Evolutionary conservation across 2,329 filamentous ascomycete genomes (phyloP).

Genomic region (Rhinocladiella mackenziei): DNA sequence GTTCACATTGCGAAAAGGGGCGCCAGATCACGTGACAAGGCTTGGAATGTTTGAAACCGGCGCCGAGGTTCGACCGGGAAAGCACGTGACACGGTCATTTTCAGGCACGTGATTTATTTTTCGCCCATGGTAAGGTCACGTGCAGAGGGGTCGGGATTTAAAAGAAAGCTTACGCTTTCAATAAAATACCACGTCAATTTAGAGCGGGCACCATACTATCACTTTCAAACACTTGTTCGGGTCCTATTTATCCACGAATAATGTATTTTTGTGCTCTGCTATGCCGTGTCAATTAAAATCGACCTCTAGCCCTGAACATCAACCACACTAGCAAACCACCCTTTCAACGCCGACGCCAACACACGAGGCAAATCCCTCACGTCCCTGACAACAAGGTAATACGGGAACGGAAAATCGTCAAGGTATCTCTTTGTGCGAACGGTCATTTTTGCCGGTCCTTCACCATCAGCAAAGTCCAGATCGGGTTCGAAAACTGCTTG

Average conservation of each 20-base stretch:
- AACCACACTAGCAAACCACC: constrained; percentile 83
- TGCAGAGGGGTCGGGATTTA: too few species aligned
- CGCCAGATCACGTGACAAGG: too few species aligned
- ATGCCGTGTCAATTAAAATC: background rate
- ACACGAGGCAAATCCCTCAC: constrained; percentile 86
- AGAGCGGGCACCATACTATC: too few species aligned
- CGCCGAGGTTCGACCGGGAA: too few species aligned
- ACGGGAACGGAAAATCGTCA: constrained; percentile 93
- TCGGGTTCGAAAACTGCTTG: constrained; percentile 77
- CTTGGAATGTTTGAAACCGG: too few species aligned
- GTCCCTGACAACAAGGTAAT: constrained; percentile 91
- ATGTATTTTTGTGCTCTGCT: background rate
- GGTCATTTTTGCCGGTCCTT: constrained; percentile 55
- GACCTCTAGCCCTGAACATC: constrained; percentile 14
- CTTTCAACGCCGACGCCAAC: constrained; percentile 79
- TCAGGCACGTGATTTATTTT: too few species aligned
- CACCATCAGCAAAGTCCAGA: constrained; percentile 39
- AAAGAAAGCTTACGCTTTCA: too few species aligned
- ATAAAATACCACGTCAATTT: too few species aligned
- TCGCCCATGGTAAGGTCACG: too few species aligned
- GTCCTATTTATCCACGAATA: background rate
- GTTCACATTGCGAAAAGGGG: too few species aligned
- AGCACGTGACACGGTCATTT: too few species aligned
- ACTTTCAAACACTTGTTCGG: too few species aligned
- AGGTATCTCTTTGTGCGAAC: constrained; percentile 86